Conservation (phyloP, 129 eudicot species). For the Apium graveolens region DNA sequence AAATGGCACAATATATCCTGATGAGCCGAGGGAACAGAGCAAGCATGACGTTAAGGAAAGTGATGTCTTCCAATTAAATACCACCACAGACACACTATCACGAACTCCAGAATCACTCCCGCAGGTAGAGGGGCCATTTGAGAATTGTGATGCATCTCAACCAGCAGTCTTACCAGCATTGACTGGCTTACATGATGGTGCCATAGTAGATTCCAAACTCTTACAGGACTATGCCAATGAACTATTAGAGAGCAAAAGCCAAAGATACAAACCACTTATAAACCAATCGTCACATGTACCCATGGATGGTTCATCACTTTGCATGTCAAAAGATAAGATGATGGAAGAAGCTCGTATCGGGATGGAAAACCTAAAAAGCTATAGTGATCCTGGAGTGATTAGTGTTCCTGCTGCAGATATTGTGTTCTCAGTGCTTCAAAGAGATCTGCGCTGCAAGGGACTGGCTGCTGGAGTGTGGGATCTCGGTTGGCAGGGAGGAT, state of each 20-base stretch:
- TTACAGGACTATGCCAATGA: constrained; percentile 47
- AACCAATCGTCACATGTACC: constrained; percentile 20
- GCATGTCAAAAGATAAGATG: constrained; percentile 25
- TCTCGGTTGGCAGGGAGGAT: constrained; percentile 52
- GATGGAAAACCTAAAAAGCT: constrained; percentile 36
- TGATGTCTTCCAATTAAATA: constrained; percentile 14
- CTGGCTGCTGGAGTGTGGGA: constrained; percentile 38
- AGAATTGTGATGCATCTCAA: constrained; percentile 16
- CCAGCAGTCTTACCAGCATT: constrained; percentile 16
- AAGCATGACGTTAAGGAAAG: constrained; percentile 9
- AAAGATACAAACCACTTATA: background rate
- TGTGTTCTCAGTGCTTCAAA: constrained; percentile 36
- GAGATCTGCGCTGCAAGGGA: constrained; percentile 42
- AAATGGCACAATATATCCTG: background rate
- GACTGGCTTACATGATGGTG: constrained; percentile 18
- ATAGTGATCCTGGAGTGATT: constrained; percentile 16
- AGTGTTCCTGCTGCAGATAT: constrained; percentile 24
- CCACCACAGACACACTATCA: constrained; percentile 15
- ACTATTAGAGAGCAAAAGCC: constrained; percentile 36
- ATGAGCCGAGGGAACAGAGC: constrained; percentile 9
- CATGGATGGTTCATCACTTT: constrained; percentile 12
- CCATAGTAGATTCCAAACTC: constrained; percentile 17
- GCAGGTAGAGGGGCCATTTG: constrained; percentile 25
- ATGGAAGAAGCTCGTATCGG: constrained; percentile 33
- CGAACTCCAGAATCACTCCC: constrained; percentile 22